Percentiles rank a stretch among this genome's conserved stretches.
Conservation (phyloP, 805 yeast species). For the Kazachstania bromeliacearum region DNA sequence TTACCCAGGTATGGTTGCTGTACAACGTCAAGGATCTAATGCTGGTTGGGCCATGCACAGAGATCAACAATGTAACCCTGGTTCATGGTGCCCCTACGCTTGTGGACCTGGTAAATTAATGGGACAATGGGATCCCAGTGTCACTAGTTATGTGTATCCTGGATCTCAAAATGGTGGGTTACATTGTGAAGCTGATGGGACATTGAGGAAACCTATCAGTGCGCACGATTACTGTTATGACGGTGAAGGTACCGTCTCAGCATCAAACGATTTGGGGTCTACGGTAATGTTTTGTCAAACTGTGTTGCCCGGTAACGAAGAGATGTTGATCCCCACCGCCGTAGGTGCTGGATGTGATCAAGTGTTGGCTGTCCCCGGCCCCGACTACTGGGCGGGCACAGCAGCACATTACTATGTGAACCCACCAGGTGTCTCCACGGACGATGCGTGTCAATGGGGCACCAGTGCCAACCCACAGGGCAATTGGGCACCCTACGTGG, state of each 20-base stretch:
- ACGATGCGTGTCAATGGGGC: conserved; percentile 84
- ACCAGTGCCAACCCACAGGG: conserved; percentile 57
- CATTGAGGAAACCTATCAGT: conserved; percentile 50
- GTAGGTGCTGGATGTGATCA: conserved; percentile 36
- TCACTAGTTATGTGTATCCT: conserved; percentile 68
- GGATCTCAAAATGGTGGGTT: conserved; percentile 77
- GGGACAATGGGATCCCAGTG: conserved; percentile 81
- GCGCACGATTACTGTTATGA: conserved; percentile 57
- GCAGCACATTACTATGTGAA: conserved; percentile 83
- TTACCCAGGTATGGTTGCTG: conserved; percentile 57
- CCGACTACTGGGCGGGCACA: conserved; percentile 76
- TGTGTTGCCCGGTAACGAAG: conserved; percentile 89
- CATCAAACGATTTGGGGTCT: conserved; percentile 42
- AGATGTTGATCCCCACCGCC: conserved; percentile 79
- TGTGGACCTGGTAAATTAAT: conserved; percentile 80
- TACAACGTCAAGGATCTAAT: conserved; percentile 47
- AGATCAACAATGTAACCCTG: conserved; percentile 63
- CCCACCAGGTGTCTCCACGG: conserved; percentile 68
- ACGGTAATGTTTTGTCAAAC: conserved; percentile 76
- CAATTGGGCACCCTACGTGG: conserved; percentile 91
- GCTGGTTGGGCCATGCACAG: conserved; percentile 85
- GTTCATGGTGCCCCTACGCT: conserved; percentile 82
- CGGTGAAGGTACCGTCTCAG: conserved; percentile 68
- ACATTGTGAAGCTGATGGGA: conserved; percentile 64
- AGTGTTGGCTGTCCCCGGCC: conserved; percentile 79